These are phyloP conservation scores for Beauveria sp. DNA, from an alignment of 2,329 filamentous ascomycete genomes.

Conservation along the genomic window DNA sequence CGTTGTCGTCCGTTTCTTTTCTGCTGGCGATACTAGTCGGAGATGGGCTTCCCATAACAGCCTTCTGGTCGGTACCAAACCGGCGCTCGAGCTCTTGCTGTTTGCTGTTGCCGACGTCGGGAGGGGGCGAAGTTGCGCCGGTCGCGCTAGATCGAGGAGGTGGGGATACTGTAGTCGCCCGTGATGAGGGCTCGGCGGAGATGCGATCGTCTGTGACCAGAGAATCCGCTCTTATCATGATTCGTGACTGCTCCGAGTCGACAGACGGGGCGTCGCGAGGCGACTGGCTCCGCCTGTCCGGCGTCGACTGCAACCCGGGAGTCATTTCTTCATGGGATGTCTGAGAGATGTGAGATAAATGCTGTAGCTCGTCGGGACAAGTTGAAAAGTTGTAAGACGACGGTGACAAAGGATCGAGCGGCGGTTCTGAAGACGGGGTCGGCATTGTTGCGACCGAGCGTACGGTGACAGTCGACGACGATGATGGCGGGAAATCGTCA, in stretches of 20 bases:
- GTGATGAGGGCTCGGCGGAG: conserved; percentile 25
- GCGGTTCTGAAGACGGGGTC: conserved; percentile 37
- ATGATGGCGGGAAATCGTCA: not conserved
- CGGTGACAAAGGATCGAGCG: conserved; percentile 29
- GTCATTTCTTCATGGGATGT: conserved; percentile 18
- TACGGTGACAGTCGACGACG: conserved; percentile 16
- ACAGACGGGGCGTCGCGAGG: not conserved
- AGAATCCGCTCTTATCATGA: conserved; percentile 19
- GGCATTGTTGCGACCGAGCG: conserved; percentile 29
- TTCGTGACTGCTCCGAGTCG: conserved; percentile 11
- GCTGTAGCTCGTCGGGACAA: conserved; percentile 35
- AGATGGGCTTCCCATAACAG: not conserved
- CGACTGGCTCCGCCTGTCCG: conserved; percentile 9
- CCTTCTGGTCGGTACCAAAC: not conserved
- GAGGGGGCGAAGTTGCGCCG: conserved; percentile 25
- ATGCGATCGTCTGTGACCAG: conserved; percentile 19
- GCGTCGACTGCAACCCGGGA: conserved; percentile 11
- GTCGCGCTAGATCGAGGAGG: conserved; percentile 28
- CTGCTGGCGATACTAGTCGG: no score
- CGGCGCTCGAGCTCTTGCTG: not conserved
- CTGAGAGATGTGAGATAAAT: conserved; percentile 19
- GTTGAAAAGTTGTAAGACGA: conserved; percentile 32
- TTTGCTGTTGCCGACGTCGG: conserved; percentile 29
- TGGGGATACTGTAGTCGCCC: conserved; percentile 37
- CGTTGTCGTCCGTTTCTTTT: not conserved